Evolutionary conservation across 257 asterid genomes (phyloP), one percentile per base, ranked within the genome.

Genomic region (Penstemon eatonii): DNA sequence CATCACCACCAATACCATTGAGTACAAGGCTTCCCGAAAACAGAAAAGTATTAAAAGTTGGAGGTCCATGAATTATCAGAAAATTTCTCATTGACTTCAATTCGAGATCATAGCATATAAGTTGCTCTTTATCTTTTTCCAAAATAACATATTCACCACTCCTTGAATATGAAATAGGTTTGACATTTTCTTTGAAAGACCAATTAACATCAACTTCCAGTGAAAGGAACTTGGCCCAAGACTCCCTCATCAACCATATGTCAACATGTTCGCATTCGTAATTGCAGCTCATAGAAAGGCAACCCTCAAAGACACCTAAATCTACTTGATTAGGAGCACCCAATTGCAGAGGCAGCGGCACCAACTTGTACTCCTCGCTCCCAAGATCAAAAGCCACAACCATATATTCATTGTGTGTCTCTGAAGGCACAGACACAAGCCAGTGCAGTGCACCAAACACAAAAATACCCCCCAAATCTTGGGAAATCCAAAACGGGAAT

Each of bases 21-120:
- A 49, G 54, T 49, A 49, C 54, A 49, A 49, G 54, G 54, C 54
- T 49, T 49, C 54, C 54, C 54, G n/a, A 49, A 12, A 9, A 49
- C 11, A 12, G 19, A 49, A 49, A 10, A 49, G 54, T 49, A 49
- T 15, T 10, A 49, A 49, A 49, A 4, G 54, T 12, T 13, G 18
- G 11, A 1, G 18, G 5, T 2, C 15, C 15, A 3, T 49, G 54
- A 10, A 25, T 2, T 1, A 4, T 10, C 54, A 13, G 10, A 49
- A 6, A 3, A 0, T 3, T 49, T 11, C n/a, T 12, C n/a, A 49
- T 15, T 5, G n/a, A 5, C 54, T 49, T 49, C 54, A 49, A 49
- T 15, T 49, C 54, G 4, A 49, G 54, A 49, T 49, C 18, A 15
- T 49, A 49, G n/a, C 11, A 10, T 5, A 49, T 1, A 12, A 49